These are phyloP conservation scores for Oxyria digyna DNA, from an alignment of 148 eudicot genomes.

Conservation along the genomic window DNA sequence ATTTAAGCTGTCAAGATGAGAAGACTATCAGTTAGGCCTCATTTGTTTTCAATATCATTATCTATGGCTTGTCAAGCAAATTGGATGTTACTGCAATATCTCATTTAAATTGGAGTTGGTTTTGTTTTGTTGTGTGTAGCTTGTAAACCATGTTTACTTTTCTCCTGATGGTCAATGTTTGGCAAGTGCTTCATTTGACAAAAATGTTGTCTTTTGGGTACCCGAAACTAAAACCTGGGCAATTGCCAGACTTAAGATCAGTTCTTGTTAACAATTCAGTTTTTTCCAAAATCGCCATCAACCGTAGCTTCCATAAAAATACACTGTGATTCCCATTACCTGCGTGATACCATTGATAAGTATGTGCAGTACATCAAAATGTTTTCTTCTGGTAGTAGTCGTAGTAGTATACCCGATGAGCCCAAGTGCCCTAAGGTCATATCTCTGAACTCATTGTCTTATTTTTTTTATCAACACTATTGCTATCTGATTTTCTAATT, in stretches of 20 bases:
- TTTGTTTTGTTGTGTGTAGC: too few species aligned
- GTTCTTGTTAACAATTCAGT: slow-evolving; percentile 53
- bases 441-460: background rate
- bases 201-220: slow-evolving; percentile 70
- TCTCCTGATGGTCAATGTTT: too few species aligned
- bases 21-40: too few species aligned
- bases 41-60: too few species aligned
- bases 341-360: slow-evolving; percentile 36
- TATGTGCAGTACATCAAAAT: slow-evolving; percentile 31
- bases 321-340: slow-evolving; percentile 39
- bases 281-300: slow-evolving; percentile 63
- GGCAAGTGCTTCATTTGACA: too few species aligned
- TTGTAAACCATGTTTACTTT: too few species aligned
- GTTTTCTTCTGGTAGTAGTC: slow-evolving; percentile 20
- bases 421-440: slow-evolving; percentile 81
- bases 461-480: too few species aligned
- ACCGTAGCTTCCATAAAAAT: slow-evolving; percentile 38
- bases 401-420: slow-evolving; percentile 33
- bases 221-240: slow-evolving; percentile 85
- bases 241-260: slow-evolving; percentile 89
- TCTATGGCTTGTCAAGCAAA: too few species aligned
- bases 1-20: too few species aligned
- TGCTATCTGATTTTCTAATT: background rate
- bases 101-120: too few species aligned
- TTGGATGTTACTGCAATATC: too few species aligned